These are phyloP conservation scores for Serendipita indica DNA, from an alignment of 768 basidiomycete genomes.

Conservation along the genomic window DNA sequence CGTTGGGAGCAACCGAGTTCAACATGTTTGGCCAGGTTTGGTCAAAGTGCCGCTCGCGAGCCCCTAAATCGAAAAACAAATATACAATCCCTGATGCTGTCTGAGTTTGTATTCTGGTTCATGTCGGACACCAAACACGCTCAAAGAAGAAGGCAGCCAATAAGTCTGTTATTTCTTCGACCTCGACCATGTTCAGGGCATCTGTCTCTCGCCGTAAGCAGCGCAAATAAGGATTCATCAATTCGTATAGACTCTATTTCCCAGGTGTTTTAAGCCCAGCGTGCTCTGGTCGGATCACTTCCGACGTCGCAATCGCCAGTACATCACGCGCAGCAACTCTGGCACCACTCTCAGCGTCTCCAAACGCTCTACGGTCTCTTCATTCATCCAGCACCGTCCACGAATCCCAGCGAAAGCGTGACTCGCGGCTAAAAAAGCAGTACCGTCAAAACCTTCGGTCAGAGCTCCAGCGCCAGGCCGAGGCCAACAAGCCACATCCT, in stretches of 20 bases:
- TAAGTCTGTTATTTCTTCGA: not conserved
- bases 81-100: too few species aligned
- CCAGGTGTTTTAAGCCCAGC: too few species aligned
- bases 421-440: constrained; percentile 15
- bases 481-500: constrained; percentile 40
- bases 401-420: not conserved
- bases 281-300: too few species aligned
- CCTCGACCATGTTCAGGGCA: not conserved
- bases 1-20: not conserved
- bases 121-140: too few species aligned
- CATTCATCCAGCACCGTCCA: not conserved
- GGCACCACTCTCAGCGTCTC: too few species aligned
- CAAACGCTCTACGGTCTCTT: not conserved
- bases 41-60: not conserved
- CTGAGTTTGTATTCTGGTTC: too few species aligned
- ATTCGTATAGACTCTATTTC: too few species aligned
- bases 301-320: too few species aligned
- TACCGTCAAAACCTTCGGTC: constrained; percentile 29
- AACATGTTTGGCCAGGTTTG: not conserved
- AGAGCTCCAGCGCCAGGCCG: constrained; percentile 26
- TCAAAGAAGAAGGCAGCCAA: too few species aligned
- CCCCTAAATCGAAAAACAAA: not conserved
- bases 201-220: too few species aligned
- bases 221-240: too few species aligned
- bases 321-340: too few species aligned